phyloP scores from a whole-genome alignment of 164 flowering plant genomes.

The Vitis rotundifolia region DNA sequence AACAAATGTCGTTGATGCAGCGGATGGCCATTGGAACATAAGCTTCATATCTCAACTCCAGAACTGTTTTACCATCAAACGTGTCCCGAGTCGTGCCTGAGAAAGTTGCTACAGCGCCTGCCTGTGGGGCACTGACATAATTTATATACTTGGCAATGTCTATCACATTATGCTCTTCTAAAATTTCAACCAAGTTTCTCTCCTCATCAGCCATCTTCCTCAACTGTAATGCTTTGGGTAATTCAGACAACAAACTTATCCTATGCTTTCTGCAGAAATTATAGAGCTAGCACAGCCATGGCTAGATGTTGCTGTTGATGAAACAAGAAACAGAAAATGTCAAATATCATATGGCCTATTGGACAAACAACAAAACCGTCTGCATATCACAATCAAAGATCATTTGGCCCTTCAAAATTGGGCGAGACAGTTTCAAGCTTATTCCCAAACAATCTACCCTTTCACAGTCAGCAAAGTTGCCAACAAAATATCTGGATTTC shows the following conservation, averaged over 20 bases:
- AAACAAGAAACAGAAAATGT: neutral
- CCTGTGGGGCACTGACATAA: slow-evolving; percentile 64
- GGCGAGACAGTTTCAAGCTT: neutral
- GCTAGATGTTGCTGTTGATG: no score
- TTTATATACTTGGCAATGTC: slow-evolving; percentile 67
- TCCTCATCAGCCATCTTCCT: slow-evolving; percentile 40
- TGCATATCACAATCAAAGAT: neutral
- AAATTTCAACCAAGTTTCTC: slow-evolving; percentile 62
- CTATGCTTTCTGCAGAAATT: neutral
- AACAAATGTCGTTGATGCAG: slow-evolving; percentile 60
- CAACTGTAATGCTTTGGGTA: no score
- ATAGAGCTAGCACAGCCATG: neutral
- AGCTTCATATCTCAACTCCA: slow-evolving; percentile 89
- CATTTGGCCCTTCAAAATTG: slow-evolving; percentile 1
- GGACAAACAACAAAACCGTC: neutral
- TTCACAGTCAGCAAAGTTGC: neutral
- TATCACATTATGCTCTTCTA: slow-evolving; percentile 48
- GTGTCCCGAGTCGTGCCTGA: slow-evolving; percentile 87
- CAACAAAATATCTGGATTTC: no score
- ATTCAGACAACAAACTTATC: neutral
- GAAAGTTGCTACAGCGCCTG: slow-evolving; percentile 91
- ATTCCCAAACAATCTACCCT: neutral
- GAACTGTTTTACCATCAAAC: slow-evolving; percentile 76
- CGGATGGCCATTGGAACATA: slow-evolving; percentile 89
- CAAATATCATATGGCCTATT: no score